Percentiles rank a stretch among this genome's conserved stretches.
These are phyloP conservation scores for Tulasnella sp. DNA, from an alignment of 768 basidiomycete genomes.

Conservation along the genomic window DNA sequence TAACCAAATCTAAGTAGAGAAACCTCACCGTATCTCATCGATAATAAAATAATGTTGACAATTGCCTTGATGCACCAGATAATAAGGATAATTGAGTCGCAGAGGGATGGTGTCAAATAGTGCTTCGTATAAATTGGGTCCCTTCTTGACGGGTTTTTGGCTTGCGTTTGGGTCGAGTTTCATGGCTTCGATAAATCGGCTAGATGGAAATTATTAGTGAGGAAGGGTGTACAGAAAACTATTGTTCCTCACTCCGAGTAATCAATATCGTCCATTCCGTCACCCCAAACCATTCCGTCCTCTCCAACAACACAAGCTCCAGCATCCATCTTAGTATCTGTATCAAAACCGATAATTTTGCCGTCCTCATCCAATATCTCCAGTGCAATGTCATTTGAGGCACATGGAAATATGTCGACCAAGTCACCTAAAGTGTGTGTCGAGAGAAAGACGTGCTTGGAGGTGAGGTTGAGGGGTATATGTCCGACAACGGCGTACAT, in stretches of 20 bases:
- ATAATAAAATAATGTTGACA: conserved; percentile 71
- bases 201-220: background rate
- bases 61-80: conserved; percentile 65
- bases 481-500: no score
- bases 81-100: conserved; percentile 63
- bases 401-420: conserved; percentile 45
- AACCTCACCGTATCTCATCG: conserved; percentile 52
- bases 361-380: conserved; percentile 23
- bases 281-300: conserved; percentile 47
- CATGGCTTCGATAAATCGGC: conserved; percentile 2
- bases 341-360: background rate
- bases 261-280: conserved; percentile 35
- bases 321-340: background rate
- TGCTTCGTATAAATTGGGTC: conserved; percentile 35
- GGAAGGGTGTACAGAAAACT: background rate
- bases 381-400: conserved; percentile 39
- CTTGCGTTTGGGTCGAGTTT: conserved; percentile 29
- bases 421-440: conserved; percentile 60
- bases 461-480: conserved; percentile 46
- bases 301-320: conserved; percentile 25
- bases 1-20: background rate
- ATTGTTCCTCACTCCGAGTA: conserved; percentile 53
- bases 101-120: conserved; percentile 42
- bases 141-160: conserved; percentile 32
- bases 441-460: conserved; percentile 56